Percentiles rank a stretch among this genome's conserved stretches.
Conservation (phyloP, 2,329 filamentous ascomycete genomes). For the Bipolaris victoriae region DNA sequence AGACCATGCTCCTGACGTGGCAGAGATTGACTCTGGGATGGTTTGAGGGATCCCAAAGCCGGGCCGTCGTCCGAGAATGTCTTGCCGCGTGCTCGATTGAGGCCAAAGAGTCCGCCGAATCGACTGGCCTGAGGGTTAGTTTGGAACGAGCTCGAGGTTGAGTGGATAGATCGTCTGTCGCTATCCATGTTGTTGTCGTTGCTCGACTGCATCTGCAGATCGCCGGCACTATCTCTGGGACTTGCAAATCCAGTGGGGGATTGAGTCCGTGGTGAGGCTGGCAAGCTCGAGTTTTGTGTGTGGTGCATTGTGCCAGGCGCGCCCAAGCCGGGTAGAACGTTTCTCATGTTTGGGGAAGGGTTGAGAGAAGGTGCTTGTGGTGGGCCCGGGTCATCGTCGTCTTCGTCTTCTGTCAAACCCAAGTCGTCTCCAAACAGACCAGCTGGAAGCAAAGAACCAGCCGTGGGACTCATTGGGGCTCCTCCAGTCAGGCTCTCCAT, state of each 20-base stretch:
- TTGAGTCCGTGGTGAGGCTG: conserved; percentile 51
- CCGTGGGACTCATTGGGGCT: conserved; percentile 78
- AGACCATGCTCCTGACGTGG: conserved; percentile 62
- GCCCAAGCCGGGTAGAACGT: conserved; percentile 51
- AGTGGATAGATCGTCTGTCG: conserved; percentile 56
- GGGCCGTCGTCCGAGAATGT: conserved; percentile 66
- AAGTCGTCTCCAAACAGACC: conserved; percentile 69
- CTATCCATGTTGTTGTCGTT: conserved; percentile 52
- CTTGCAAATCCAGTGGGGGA: conserved; percentile 57
- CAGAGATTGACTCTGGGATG: conserved; percentile 78
- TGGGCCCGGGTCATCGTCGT: conserved; percentile 40
- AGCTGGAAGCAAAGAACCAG: conserved; percentile 74
- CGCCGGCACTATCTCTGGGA: conserved; percentile 54
- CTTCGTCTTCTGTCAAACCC: conserved; percentile 52
- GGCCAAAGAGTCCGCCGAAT: conserved; percentile 66
- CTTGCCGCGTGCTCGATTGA: conserved; percentile 67
- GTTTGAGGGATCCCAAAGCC: conserved; percentile 70
- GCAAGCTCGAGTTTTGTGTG: conserved; percentile 50
- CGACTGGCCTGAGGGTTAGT: conserved; percentile 56
- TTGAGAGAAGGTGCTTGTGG: conserved; percentile 32
- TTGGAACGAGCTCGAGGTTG: conserved; percentile 56
- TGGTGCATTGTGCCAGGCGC: conserved; percentile 47
- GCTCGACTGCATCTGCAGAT: conserved; percentile 49
- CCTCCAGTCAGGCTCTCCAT: conserved; percentile 66
- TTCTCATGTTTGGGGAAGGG: conserved; percentile 40